Evolutionary conservation across 768 basidiomycete genomes (phyloP).

Genomic region (Mycena rebaudengoi): DNA sequence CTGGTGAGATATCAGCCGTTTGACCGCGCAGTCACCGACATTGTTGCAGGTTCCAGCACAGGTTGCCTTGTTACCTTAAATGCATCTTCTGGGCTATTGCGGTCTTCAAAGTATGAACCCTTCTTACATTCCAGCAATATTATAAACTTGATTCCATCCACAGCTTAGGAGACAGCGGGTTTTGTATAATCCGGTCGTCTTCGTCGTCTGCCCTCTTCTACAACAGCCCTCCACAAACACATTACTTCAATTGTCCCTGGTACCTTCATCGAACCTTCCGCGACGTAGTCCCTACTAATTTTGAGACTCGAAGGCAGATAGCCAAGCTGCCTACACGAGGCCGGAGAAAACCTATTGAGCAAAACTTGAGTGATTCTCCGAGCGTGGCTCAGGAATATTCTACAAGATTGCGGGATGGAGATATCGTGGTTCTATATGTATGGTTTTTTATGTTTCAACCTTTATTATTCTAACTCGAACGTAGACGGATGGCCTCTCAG

Average conservation of each 20-base stretch:
- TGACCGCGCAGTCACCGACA: slow-evolving; percentile 33
- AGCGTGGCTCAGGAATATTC: slow-evolving; percentile 55
- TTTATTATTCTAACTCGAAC: background rate
- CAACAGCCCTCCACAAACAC: slow-evolving; percentile 57
- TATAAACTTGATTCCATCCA: background rate
- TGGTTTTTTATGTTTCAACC: slow-evolving; percentile 10
- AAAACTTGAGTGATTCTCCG: slow-evolving; percentile 60
- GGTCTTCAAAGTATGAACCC: slow-evolving; percentile 72
- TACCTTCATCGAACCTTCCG: slow-evolving; percentile 36
- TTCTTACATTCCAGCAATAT: slow-evolving; percentile 1
- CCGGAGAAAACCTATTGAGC: slow-evolving; percentile 54
- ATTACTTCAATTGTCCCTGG: slow-evolving; percentile 67
- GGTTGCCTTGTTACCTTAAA: slow-evolving; percentile 81
- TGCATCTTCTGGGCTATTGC: slow-evolving; percentile 75
- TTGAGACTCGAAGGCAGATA: slow-evolving; percentile 52
- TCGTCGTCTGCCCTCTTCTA: slow-evolving; percentile 69
- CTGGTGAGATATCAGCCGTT: slow-evolving; percentile 57
- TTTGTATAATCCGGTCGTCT: slow-evolving; percentile 55
- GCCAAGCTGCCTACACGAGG: slow-evolving; percentile 58
- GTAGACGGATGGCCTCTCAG: slow-evolving; percentile 65
- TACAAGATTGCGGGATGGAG: slow-evolving; percentile 57
- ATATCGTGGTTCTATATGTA: slow-evolving; percentile 61
- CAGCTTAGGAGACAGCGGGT: slow-evolving; percentile 17
- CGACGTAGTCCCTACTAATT: slow-evolving; percentile 14
- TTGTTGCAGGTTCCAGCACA: slow-evolving; percentile 77